Evolutionary conservation across 2,329 filamentous ascomycete species (phyloP).

Genomic region (Coccinonectria pachysandricola): DNA sequence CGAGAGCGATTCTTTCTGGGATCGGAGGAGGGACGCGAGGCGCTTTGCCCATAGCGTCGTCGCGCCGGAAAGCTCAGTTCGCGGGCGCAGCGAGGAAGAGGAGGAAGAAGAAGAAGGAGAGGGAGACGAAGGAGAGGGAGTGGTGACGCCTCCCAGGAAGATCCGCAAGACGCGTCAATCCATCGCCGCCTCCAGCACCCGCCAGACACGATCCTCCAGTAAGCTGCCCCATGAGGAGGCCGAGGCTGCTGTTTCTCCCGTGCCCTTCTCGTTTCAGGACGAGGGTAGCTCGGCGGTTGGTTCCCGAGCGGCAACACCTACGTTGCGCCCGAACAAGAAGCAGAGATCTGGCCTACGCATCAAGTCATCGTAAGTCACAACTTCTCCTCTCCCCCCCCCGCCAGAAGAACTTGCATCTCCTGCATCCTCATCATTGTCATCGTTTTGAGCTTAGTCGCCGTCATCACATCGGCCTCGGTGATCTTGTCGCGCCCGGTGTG

Average conservation of each 20-base stretch:
- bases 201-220: conserved; percentile 38
- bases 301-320: conserved; percentile 53
- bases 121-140: conserved; percentile 17
- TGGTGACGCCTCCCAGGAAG: conserved; percentile 22
- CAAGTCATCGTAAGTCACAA: conserved; percentile 56
- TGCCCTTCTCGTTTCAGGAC: conserved; percentile 37
- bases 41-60: conserved; percentile 27
- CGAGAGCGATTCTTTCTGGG: conserved; percentile 23
- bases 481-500: neutral
- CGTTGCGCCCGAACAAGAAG: conserved; percentile 48
- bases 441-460: neutral
- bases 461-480: neutral
- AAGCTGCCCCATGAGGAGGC: conserved; percentile 47
- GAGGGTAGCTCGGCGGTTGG: conserved; percentile 36
- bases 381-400: conserved; percentile 1
- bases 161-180: conserved; percentile 28
- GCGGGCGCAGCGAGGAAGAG: conserved; percentile 18
- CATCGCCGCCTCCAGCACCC: conserved; percentile 24
- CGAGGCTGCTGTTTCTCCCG: conserved; percentile 44
- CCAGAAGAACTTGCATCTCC: neutral
- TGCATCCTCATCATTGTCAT: neutral
- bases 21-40: conserved; percentile 27
- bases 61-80: conserved; percentile 29
- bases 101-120: too few relatives aligned
- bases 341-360: conserved; percentile 51